Conservation (phyloP, 164 flowering plant genomes). For the Vitis rupestris region DNA sequence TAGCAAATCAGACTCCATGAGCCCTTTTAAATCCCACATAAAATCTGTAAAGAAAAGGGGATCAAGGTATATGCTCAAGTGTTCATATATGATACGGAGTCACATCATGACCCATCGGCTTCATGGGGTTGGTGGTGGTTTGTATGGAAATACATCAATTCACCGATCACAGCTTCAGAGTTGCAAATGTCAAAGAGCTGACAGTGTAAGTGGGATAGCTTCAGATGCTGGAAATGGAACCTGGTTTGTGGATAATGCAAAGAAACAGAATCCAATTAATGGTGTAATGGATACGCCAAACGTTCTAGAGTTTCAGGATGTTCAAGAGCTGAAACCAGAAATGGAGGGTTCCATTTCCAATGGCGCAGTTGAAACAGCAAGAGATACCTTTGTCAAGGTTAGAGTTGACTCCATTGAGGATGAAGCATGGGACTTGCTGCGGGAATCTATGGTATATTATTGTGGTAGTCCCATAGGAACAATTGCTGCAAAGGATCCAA, state of each 20-base stretch:
- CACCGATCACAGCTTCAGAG: slow-evolving; percentile 7
- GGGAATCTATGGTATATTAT: slow-evolving; percentile 47
- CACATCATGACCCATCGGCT: background rate
- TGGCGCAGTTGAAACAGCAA: slow-evolving; percentile 18
- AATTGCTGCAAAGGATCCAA: slow-evolving; percentile 62
- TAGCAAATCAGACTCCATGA: slow-evolving; percentile 14
- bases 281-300: slow-evolving; percentile 11
- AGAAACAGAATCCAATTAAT: slow-evolving; percentile 21
- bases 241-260: slow-evolving; percentile 31
- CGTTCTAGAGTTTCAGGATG: slow-evolving; percentile 25
- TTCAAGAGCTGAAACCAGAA: slow-evolving; percentile 16
- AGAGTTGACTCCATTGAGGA: slow-evolving; percentile 36
- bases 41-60: slow-evolving; percentile 23
- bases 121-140: slow-evolving; percentile 5
- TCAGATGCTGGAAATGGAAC: slow-evolving; percentile 28
- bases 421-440: slow-evolving; percentile 56
- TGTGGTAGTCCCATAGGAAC: slow-evolving; percentile 61
- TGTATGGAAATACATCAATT: background rate
- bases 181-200: slow-evolving; percentile 40
- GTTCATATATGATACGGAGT: slow-evolving; percentile 8
- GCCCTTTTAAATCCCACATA: slow-evolving; percentile 4
- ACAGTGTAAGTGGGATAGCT: slow-evolving; percentile 23
- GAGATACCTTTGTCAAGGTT: slow-evolving; percentile 13
- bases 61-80: slow-evolving; percentile 8
- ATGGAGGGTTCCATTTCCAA: slow-evolving; percentile 15